phyloP scores from a whole-genome alignment of 1,284 basidiomycete species.

The Malassezia restricta region DNA sequence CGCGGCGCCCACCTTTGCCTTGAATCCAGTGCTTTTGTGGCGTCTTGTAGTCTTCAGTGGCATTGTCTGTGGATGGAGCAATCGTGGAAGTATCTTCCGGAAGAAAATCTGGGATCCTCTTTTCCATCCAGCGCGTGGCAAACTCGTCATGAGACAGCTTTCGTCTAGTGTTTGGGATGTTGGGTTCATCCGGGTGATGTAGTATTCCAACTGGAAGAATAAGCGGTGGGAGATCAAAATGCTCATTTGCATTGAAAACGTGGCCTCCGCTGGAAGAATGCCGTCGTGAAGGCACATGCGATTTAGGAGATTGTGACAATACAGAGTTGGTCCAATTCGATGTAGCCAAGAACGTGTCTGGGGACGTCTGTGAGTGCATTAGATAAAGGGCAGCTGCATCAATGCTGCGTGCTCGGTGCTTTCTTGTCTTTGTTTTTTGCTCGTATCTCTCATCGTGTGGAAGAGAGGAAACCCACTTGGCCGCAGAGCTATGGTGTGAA shows the following conservation, averaged over 20 bases:
- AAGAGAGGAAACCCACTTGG: conserved; percentile 17
- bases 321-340: not conserved
- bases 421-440: not conserved
- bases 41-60: not conserved
- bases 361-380: not conserved
- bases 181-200: not conserved
- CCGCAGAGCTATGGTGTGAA: conserved; percentile 10
- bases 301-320: not conserved
- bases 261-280: not conserved
- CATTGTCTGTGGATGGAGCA: not conserved
- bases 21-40: conserved; percentile 28
- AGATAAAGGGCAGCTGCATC: not conserved
- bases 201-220: not conserved
- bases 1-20: conserved; percentile 37
- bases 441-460: conserved; percentile 9
- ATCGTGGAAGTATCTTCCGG: conserved; percentile 2
- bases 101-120: not conserved
- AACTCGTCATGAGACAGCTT: not conserved
- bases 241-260: not conserved
- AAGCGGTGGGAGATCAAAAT: not conserved
- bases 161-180: too few relatives aligned
- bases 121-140: conserved; percentile 1
- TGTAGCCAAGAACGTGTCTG: conserved; percentile 6
- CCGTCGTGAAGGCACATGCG: not conserved
- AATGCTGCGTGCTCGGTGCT: not conserved